Conservation (phyloP, 495 filamentous ascomycete species). For the Zalerion maritima region DNA sequence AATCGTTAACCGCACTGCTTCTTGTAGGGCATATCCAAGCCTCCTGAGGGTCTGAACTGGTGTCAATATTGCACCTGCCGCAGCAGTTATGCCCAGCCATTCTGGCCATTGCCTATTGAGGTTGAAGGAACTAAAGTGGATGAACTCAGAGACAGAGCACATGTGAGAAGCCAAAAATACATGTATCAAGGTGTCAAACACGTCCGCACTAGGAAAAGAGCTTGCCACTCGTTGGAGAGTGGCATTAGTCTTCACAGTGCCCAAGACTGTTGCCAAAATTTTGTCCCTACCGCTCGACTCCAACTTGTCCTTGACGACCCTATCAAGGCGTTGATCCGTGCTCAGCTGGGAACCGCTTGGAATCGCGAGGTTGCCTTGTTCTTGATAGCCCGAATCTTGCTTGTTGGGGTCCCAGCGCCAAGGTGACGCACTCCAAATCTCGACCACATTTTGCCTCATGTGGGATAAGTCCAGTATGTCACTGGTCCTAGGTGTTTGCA, state of each 20-base stretch:
- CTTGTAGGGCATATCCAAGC: slow-evolving; percentile 47
- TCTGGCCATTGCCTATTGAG: slow-evolving; percentile 38
- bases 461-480: slow-evolving; percentile 12
- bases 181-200: slow-evolving; percentile 46
- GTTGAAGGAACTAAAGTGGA: slow-evolving; percentile 42
- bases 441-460: slow-evolving; percentile 18
- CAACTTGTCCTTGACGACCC: slow-evolving; percentile 27
- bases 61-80: slow-evolving; percentile 41
- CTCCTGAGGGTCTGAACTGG: slow-evolving; percentile 42
- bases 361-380: slow-evolving; percentile 40
- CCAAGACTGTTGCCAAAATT: slow-evolving; percentile 43
- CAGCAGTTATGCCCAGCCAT: slow-evolving; percentile 37
- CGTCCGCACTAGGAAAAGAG: slow-evolving; percentile 44
- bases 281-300: slow-evolving; percentile 36
- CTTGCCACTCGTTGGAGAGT: slow-evolving; percentile 35
- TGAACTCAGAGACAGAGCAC: slow-evolving; percentile 35
- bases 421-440: slow-evolving; percentile 30
- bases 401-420: slow-evolving; percentile 40
- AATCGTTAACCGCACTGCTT: slow-evolving; percentile 39
- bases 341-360: slow-evolving; percentile 14
- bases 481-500: slow-evolving; percentile 24
- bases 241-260: slow-evolving; percentile 28
- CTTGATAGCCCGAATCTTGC: slow-evolving; percentile 33
- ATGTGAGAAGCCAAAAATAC: slow-evolving; percentile 39
- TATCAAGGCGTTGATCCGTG: slow-evolving; percentile 9